Base-by-base conservation (phyloP, 108 stramenopile species). In the Skeletonema potamos region DNA sequence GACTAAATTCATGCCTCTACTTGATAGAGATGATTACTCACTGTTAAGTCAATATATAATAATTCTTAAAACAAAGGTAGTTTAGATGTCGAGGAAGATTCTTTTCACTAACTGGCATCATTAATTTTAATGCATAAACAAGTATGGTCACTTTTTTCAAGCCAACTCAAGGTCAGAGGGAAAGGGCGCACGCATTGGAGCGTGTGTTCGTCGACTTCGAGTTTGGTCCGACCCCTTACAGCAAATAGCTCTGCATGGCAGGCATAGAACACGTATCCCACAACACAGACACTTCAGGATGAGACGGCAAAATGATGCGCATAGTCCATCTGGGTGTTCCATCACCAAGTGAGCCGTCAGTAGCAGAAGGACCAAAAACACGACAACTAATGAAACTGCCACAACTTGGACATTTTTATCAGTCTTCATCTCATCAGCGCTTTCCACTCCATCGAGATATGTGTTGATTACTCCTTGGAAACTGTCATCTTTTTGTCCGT, bases 271-370 rank as follows among this genome's bases (percentile, higher is more conserved):
- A n/a, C 78, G 71, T 4, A 51, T 48, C 17, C 64, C 0, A 39
- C 78, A 79, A 27, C 72, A 68, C 9, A 79, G 44, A 43, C 67
- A 66, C 51, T 67, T 68, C 54, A 79, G 34, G 2, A 62, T 46
- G 0, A 79, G 62, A 15, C 78, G 78, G 43, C 78, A 79, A n/a
- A 72, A 62, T 32, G 66, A 66, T 1, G 78, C 78, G 24, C 78
- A 79, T 43, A 79, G 43, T 18, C 78, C 78, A 64, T 79, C 78
- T 7, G 78, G 78, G 57, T 79, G 58, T n/a, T 79, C 66, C 78
- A 79, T 79, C 0, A 67, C 66, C 44, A 71, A 61, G 27, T 68
- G 67, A 37, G 72, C 78, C 0, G 78, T 73, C 12, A 73, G 5
- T 27, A 79, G 51, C 56, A 58, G 20, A 3, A 63, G 18, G 3